phyloP scores from a whole-genome alignment of 306 rosid species.

The Vicia villosa region DNA sequence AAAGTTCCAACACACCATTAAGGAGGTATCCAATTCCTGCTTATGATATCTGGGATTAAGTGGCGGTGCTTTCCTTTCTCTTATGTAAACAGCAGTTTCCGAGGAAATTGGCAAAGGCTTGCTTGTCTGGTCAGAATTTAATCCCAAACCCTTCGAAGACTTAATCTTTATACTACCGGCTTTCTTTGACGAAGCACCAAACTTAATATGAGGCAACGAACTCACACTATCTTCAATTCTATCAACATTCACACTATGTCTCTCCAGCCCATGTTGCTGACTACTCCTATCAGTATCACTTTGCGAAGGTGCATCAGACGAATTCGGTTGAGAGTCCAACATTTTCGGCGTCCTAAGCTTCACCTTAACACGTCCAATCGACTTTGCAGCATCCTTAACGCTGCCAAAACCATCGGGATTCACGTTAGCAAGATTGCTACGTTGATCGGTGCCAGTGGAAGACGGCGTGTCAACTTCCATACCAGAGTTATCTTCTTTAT shows the following conservation, averaged over 20 bases:
- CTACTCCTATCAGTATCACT: slow-evolving; percentile 91
- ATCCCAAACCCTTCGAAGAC: slow-evolving; percentile 69
- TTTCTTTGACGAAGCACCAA: slow-evolving; percentile 51
- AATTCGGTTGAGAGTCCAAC: slow-evolving; percentile 66
- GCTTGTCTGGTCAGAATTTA: slow-evolving; percentile 45
- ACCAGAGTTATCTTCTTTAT: slow-evolving; percentile 52
- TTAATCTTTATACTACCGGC: slow-evolving; percentile 75
- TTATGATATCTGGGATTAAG: slow-evolving; percentile 53
- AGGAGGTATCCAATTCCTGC: slow-evolving; percentile 73
- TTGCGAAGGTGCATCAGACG: slow-evolving; percentile 73
- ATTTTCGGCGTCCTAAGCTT: slow-evolving; percentile 70
- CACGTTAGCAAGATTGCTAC: slow-evolving; percentile 57
- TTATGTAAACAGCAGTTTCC: slow-evolving; percentile 43
- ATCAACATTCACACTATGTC: slow-evolving; percentile 48
- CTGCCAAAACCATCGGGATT: slow-evolving; percentile 62
- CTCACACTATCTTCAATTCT: slow-evolving; percentile 78
- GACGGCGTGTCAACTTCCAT: slow-evolving; percentile 83
- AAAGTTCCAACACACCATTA: slow-evolving; percentile 53
- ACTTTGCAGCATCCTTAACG: slow-evolving; percentile 52
- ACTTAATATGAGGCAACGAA: slow-evolving; percentile 55
- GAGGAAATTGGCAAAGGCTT: slow-evolving; percentile 36
- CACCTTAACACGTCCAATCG: slow-evolving; percentile 84
- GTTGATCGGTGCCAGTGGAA: slow-evolving; percentile 80
- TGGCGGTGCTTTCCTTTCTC: slow-evolving; percentile 48
- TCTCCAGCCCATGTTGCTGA: slow-evolving; percentile 69